These are phyloP conservation scores for Acrodontium crateriforme DNA, from an alignment of 2,329 filamentous ascomycete genomes.

Conservation along the genomic window DNA sequence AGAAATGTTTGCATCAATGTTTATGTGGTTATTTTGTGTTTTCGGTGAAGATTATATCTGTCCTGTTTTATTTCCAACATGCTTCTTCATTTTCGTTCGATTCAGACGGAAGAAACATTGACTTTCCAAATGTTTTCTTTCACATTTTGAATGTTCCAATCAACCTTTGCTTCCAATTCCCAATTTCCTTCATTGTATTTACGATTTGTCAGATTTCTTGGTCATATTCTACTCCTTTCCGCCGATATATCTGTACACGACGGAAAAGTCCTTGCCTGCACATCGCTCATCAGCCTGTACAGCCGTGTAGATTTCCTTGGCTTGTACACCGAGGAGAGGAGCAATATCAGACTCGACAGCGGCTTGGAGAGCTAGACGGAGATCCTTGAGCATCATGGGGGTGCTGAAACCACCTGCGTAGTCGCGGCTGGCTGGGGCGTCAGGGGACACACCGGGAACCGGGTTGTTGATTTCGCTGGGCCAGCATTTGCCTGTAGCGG, in stretches of 20 bases:
- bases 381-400: conserved; percentile 36
- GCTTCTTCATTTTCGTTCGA: too few relatives aligned
- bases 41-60: too few relatives aligned
- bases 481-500: conserved; percentile 91
- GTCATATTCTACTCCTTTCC: conserved; percentile 30
- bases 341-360: conserved; percentile 30
- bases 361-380: conserved; percentile 35
- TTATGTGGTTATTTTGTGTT: too few relatives aligned
- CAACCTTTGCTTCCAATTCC: too few relatives aligned
- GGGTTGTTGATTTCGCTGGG: conserved; percentile 93
- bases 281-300: conserved; percentile 29
- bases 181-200: too few relatives aligned
- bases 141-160: too few relatives aligned
- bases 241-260: conserved; percentile 36
- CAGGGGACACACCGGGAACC: conserved; percentile 67
- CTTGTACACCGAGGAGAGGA: conserved; percentile 31
- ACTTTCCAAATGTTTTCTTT: too few relatives aligned
- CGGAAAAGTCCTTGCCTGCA: conserved; percentile 37
- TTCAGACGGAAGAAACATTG: too few relatives aligned
- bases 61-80: too few relatives aligned
- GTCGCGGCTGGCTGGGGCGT: conserved; percentile 59
- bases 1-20: too few relatives aligned
- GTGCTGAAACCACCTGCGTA: conserved; percentile 43
- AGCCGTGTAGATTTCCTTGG: conserved; percentile 32
- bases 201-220: too few relatives aligned